Percentiles rank a stretch among this genome's conserved stretches.
Evolutionary conservation across 345 rosid genomes (phyloP).

Genomic region (Turritis glabra): DNA sequence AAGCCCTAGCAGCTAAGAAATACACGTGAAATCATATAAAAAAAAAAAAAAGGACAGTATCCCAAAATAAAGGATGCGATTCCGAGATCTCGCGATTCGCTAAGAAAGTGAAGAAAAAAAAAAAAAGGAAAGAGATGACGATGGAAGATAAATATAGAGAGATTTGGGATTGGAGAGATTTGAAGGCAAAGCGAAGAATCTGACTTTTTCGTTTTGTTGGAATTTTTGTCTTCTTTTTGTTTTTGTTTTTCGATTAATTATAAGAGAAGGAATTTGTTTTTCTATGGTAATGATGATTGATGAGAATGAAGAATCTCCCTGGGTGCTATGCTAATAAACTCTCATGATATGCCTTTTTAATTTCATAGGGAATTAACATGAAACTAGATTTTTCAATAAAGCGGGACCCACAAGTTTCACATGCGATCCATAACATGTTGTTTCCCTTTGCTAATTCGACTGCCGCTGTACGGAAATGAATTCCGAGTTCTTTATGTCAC

Average conservation of each 20-base stretch:
- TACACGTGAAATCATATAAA: constrained; percentile 15
- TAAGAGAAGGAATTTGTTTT: background rate
- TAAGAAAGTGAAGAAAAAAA: background rate
- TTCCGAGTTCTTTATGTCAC: background rate
- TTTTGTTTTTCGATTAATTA: background rate
- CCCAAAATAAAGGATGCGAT: constrained; percentile 30
- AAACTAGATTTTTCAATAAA: background rate
- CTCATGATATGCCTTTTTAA: constrained; percentile 1
- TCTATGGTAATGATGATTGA: background rate
- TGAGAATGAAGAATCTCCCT: constrained; percentile 30
- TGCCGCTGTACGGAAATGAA: background rate
- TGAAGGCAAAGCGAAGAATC: constrained; percentile 38
- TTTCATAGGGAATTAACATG: background rate
- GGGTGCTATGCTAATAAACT: background rate
- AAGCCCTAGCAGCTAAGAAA: constrained; percentile 23
- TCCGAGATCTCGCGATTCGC: constrained; percentile 33
- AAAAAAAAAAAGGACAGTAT: background rate
- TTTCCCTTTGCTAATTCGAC: background rate
- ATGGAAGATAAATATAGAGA: constrained; percentile 23
- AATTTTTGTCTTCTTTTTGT: background rate
- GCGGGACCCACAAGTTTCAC: constrained; percentile 33
- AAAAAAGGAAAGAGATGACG: constrained; percentile 19
- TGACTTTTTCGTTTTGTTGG: constrained; percentile 2
- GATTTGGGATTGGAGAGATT: constrained; percentile 28
- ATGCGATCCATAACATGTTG: constrained; percentile 24